A percentile compares a stretch with the other conserved stretches of the same genome.
Evolutionary conservation across 2,329 filamentous ascomycete genomes (phyloP).

Genomic region (Lomentospora prolificans): DNA sequence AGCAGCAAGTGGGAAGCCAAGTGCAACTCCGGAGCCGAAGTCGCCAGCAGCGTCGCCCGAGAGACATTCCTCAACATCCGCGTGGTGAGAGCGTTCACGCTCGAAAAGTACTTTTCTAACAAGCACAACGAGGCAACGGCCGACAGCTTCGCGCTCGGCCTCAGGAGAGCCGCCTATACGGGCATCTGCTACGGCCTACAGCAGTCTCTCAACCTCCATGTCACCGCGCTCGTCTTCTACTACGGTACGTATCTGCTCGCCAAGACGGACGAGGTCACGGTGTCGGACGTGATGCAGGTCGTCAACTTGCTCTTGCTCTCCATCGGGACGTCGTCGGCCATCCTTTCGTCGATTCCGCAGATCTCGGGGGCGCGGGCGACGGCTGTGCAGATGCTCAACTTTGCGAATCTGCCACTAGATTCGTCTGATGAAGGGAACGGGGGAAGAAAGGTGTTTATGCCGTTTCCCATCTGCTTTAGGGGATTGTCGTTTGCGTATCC

Average conservation of each 20-base stretch:
- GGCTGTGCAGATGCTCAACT: constrained; percentile 61
- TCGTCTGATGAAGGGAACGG: constrained; percentile 50
- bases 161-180: constrained; percentile 54
- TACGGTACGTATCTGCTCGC: constrained; percentile 62
- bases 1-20: constrained; percentile 63
- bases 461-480: constrained; percentile 35
- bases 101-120: constrained; percentile 60
- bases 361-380: constrained; percentile 65
- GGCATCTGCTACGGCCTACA: constrained; percentile 70
- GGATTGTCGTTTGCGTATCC: constrained; percentile 66
- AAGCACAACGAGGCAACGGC: constrained; percentile 52
- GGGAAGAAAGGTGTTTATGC: constrained; percentile 15
- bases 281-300: constrained; percentile 58
- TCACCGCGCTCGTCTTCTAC: constrained; percentile 73
- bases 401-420: constrained; percentile 48
- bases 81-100: constrained; percentile 63
- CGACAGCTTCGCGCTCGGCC: constrained; percentile 42
- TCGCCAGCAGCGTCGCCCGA: constrained; percentile 33
- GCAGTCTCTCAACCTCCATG: constrained; percentile 60
- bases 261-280: constrained; percentile 24
- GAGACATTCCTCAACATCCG: constrained; percentile 74
- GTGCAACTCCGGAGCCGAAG: constrained; percentile 53
- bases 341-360: constrained; percentile 70
- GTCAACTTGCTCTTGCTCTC: constrained; percentile 79
- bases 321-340: constrained; percentile 59